Evolutionary conservation across 108 stramenopile genomes (phyloP).

Genomic region (Cyclotella kingstonii): DNA sequence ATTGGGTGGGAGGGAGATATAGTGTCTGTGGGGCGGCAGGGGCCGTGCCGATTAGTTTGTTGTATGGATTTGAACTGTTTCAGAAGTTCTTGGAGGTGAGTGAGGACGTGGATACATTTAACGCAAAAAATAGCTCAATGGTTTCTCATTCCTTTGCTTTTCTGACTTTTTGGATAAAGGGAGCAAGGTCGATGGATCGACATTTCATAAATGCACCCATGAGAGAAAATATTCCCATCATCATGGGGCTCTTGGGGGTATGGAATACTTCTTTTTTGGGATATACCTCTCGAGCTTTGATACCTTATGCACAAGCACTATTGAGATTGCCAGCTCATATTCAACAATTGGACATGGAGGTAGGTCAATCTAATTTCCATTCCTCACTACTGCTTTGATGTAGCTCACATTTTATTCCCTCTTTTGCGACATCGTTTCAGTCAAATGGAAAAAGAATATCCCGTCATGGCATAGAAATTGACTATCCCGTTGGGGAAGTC

Average conservation of each 20-base stretch:
- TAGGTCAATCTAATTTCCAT: constrained; percentile 49
- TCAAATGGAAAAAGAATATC: constrained; percentile 89
- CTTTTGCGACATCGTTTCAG: neutral
- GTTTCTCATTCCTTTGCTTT: neutral
- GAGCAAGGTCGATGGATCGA: constrained; percentile 94
- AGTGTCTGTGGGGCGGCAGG: constrained; percentile 93
- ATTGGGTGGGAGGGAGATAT: constrained; percentile 96
- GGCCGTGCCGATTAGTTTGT: constrained; percentile 89
- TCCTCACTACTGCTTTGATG: neutral
- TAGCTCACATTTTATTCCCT: neutral
- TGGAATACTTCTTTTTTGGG: constrained; percentile 98
- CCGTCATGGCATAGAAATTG: constrained; percentile 78
- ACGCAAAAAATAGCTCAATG: no score
- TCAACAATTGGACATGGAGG: constrained; percentile 99
- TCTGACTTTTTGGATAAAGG: constrained; percentile 35
- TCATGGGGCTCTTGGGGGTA: constrained; percentile 97
- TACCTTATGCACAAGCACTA: constrained; percentile 98
- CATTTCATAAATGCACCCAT: constrained; percentile 95
- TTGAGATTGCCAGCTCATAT: constrained; percentile 98
- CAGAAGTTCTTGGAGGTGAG: constrained; percentile 89
- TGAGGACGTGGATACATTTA: no score
- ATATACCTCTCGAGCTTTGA: constrained; percentile 76
- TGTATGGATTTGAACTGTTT: constrained; percentile 91
- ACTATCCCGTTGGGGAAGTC: constrained; percentile 93
- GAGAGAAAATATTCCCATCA: constrained; percentile 89